Evolutionary conservation across 257 asterid species (phyloP).

Genomic region (Catharanthus roseus): DNA sequence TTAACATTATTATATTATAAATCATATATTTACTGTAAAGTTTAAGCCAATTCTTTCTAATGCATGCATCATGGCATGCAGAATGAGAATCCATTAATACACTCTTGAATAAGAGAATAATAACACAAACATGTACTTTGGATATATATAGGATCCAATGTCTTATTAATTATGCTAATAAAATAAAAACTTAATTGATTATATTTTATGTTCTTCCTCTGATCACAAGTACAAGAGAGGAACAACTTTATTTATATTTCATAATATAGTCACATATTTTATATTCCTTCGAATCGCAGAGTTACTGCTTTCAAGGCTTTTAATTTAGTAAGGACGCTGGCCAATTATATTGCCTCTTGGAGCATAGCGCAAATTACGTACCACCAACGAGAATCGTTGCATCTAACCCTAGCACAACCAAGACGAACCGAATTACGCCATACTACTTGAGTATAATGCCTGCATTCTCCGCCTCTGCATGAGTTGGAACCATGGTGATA

Average conservation of each 20-base stretch:
- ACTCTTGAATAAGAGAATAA: too few species aligned
- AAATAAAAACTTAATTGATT: not conserved
- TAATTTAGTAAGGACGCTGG: conserved; percentile 9
- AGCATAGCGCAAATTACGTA: conserved; percentile 19
- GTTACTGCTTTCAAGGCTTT: not conserved
- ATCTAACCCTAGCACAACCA: conserved; percentile 20
- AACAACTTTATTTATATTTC: not conserved
- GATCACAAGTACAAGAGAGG: not conserved
- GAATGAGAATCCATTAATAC: too few species aligned
- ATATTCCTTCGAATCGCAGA: too few species aligned
- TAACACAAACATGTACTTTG: too few species aligned
- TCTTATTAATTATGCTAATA: too few species aligned
- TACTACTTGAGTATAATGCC: conserved; percentile 23
- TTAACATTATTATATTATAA: too few species aligned
- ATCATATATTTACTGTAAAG: too few species aligned
- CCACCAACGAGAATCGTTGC: conserved; percentile 15
- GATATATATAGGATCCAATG: too few species aligned
- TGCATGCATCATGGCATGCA: too few species aligned
- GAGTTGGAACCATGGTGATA: conserved; percentile 27
- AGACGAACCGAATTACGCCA: conserved; percentile 16
- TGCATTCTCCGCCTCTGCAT: conserved; percentile 23
- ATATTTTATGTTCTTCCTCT: not conserved
- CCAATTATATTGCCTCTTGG: conserved; percentile 17
- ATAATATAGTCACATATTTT: too few species aligned
- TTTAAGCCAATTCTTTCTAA: too few species aligned